A percentile compares a stretch with the other conserved stretches of the same genome.
phyloP scores from a whole-genome alignment of 352 stramenopile species.

The Pythium pyrilobum region DNA sequence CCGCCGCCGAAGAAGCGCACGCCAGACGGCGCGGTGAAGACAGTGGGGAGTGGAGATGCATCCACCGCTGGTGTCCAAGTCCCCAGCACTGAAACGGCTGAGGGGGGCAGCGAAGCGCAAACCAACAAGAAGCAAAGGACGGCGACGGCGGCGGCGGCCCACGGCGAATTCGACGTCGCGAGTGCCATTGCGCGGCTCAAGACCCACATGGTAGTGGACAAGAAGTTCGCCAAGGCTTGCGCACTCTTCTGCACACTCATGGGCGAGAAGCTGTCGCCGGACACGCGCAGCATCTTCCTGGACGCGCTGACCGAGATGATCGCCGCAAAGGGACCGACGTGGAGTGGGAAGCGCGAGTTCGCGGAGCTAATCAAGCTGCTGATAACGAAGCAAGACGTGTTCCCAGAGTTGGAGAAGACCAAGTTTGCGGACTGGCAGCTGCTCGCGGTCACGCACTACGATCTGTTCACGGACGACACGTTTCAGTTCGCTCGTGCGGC shows the following conservation, averaged over 20 bases:
- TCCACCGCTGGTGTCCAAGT: not conserved
- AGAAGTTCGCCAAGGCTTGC: constrained; percentile 74
- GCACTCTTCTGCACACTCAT: constrained; percentile 48
- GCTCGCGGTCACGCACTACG: constrained; percentile 46
- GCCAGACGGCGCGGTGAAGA: not conserved
- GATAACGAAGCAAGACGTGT: constrained; percentile 26
- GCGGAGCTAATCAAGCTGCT: constrained; percentile 39
- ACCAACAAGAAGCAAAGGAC: constrained; percentile 1
- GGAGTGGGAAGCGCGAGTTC: constrained; percentile 56
- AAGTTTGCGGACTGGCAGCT: constrained; percentile 47
- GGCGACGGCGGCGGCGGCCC: not conserved
- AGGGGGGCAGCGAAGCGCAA: not conserved
- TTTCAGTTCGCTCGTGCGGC: constrained; percentile 72
- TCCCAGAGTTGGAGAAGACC: constrained; percentile 10
- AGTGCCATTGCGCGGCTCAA: constrained; percentile 50
- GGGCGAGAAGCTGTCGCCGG: constrained; percentile 28
- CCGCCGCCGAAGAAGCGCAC: constrained; percentile 44
- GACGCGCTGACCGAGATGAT: constrained; percentile 41
- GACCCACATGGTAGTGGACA: constrained; percentile 71
- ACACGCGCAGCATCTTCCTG: constrained; percentile 42
- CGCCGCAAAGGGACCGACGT: constrained; percentile 25
- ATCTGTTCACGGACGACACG: constrained; percentile 79
- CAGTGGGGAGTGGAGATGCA: not conserved
- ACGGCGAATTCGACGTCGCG: constrained; percentile 29
- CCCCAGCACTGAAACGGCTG: constrained; percentile 3